Base-by-base conservation (phyloP, 2,329 filamentous ascomycete genomes). In the Penicillium sumatraense region DNA sequence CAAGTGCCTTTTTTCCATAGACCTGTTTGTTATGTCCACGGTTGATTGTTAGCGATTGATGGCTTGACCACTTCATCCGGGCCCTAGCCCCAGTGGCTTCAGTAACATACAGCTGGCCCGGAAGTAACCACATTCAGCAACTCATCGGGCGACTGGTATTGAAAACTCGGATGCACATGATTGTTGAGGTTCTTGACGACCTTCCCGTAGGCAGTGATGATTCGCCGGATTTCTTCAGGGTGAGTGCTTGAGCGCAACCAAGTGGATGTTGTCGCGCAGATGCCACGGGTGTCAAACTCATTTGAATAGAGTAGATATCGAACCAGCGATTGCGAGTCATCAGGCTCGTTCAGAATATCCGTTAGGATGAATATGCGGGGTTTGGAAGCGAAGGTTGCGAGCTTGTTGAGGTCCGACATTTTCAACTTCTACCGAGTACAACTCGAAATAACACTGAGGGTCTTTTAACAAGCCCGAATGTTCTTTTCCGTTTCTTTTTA, bases 171-270 rank as follows among this genome's bases (percentile, higher is more conserved):
- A 14, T 36, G n/a, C 18, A 46, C 50, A 48, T 53, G 50, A 20
- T 26, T 38, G 6, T 53, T 53, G n/a, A 53, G 33, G 14, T 53
- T 53, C 11, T 40, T 35, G 16, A 46, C 38, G 2, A 53, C 33
- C 18, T 48, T 48, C 9, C 31, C 33, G 24, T 55, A 48, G 14
- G 48, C 48, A 46, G 36, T 11, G 31, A 48, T 47, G 23, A 50
- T 31, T 6, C 47, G 31, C 1, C 36, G 31, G 16, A 54, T 38
- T 33, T 26, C 23, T 40, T 54, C 41, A 14, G 47, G 33, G 14
- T 47, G 47, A 14, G 45, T 45, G 23, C 50, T 45, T 36, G 21
- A 27, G 23, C 23, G 40, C 41, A 51, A 16, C 41, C 27, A 51
- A 11, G 41, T 51, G 3, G 41, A 51, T 11, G 21, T 51, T 24